These are phyloP conservation scores for Apiospora phragmitis DNA, from an alignment of 2,329 filamentous ascomycete species.

Conservation along the genomic window DNA sequence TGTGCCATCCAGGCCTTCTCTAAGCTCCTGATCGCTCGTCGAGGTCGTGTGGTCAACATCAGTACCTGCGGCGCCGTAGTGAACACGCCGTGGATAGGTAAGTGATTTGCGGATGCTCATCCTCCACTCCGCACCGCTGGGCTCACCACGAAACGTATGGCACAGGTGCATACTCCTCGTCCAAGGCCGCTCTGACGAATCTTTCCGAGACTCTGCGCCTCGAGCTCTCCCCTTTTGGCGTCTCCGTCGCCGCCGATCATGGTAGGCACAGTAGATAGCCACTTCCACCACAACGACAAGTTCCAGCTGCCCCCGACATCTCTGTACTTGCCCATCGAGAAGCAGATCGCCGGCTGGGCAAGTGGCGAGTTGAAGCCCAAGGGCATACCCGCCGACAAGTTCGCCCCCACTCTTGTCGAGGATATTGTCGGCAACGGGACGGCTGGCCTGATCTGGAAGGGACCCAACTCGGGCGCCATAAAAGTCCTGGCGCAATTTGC, in stretches of 20 bases:
- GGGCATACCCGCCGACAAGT: conserved; percentile 17
- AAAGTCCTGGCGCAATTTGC: background rate
- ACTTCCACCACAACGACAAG: conserved; percentile 25
- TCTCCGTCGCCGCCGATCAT: conserved; percentile 35
- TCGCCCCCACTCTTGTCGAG: conserved; percentile 17
- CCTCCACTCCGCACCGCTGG: too few species aligned
- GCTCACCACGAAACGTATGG: conserved; percentile 22
- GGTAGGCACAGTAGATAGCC: conserved; percentile 34
- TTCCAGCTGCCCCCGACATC: conserved; percentile 16
- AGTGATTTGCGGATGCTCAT: too few species aligned
- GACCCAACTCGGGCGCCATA: conserved; percentile 18
- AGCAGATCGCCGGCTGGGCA: conserved; percentile 21
- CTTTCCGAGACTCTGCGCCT: conserved; percentile 40
- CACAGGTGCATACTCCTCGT: conserved; percentile 21
- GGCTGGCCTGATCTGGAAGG: conserved; percentile 19
- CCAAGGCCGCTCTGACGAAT: conserved; percentile 42
- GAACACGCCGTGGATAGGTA: conserved; percentile 35
- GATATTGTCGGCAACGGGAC: conserved; percentile 18
- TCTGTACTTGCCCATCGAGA: conserved; percentile 18
- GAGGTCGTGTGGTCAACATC: conserved; percentile 38
- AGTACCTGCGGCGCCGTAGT: conserved; percentile 35
- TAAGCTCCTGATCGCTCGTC: conserved; percentile 15
- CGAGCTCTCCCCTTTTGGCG: conserved; percentile 37
- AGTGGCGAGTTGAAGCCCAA: conserved; percentile 20
- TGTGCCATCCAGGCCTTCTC: conserved; percentile 9